These are phyloP conservation scores for Crithidia brevicula DNA, from an alignment of 208 protist genomes.

Conservation along the genomic window DNA sequence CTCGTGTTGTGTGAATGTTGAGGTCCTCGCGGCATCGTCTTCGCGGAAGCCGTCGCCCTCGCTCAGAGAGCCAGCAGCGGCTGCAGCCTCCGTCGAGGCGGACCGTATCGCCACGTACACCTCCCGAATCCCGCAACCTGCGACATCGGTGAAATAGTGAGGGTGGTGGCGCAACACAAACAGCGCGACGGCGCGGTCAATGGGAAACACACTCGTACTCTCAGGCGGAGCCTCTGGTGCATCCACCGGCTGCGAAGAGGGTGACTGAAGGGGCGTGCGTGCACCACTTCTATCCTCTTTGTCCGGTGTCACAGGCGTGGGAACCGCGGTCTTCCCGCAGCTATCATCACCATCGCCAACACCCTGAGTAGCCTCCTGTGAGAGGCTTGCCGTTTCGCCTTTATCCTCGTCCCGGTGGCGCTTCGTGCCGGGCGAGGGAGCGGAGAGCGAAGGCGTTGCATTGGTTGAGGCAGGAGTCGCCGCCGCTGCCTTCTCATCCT, in stretches of 20 bases:
- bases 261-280: no score
- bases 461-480: background rate
- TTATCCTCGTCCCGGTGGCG: background rate
- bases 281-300: no score
- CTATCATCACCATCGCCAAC: no score
- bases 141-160: slow-evolving; percentile 56
- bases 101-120: slow-evolving; percentile 37
- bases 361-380: background rate
- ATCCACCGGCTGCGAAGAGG: background rate
- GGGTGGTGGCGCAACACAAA: slow-evolving; percentile 76
- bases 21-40: background rate
- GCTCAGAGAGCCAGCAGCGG: background rate
- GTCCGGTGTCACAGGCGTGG: no score
- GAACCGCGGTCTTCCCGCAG: no score
- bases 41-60: no score
- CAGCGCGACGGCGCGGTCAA: slow-evolving; percentile 47
- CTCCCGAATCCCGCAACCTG: slow-evolving; percentile 66
- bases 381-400: no score
- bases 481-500: background rate
- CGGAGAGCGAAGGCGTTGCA: no score
- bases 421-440: background rate
- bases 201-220: slow-evolving; percentile 51
- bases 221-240: background rate
- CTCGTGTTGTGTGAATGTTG: background rate
- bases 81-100: background rate